These are phyloP conservation scores for Candida andamanensis DNA, from an alignment of 805 yeast species.

Conservation along the genomic window DNA sequence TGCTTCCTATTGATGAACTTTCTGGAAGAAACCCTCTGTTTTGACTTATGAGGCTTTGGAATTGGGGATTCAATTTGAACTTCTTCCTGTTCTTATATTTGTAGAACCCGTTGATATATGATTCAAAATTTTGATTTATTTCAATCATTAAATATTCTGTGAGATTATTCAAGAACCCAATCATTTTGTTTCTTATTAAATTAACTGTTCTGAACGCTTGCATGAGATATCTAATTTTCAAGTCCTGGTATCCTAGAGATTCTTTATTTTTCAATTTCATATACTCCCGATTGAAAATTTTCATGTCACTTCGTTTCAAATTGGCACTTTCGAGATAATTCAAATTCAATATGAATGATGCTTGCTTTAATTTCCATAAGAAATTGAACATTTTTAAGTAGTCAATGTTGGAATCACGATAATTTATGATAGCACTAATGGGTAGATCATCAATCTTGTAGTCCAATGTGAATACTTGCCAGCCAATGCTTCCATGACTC, in stretches of 20 bases:
- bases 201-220: conserved; percentile 30
- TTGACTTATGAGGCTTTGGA: conserved; percentile 4
- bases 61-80: conserved; percentile 4
- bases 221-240: conserved; percentile 26
- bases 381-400: conserved; percentile 82
- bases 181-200: conserved; percentile 34
- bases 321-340: conserved; percentile 23
- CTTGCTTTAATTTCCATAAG: conserved; percentile 71
- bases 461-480: conserved; percentile 91
- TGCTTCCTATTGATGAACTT: neutral
- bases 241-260: conserved; percentile 13
- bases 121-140: conserved; percentile 37
- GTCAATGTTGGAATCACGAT: conserved; percentile 33
- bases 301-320: conserved; percentile 21
- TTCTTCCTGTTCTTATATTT: conserved; percentile 15
- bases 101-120: conserved; percentile 17
- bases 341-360: conserved; percentile 45
- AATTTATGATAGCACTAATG: conserved; percentile 35
- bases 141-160: conserved; percentile 41
- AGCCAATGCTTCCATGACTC: conserved; percentile 65
- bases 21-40: conserved; percentile 6
- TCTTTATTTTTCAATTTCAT: conserved; percentile 7
- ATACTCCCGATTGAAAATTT: conserved; percentile 6
- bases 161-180: conserved; percentile 38
- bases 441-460: conserved; percentile 57